phyloP scores from a whole-genome alignment of 257 asterid genomes.

The Datura wrightii region DNA sequence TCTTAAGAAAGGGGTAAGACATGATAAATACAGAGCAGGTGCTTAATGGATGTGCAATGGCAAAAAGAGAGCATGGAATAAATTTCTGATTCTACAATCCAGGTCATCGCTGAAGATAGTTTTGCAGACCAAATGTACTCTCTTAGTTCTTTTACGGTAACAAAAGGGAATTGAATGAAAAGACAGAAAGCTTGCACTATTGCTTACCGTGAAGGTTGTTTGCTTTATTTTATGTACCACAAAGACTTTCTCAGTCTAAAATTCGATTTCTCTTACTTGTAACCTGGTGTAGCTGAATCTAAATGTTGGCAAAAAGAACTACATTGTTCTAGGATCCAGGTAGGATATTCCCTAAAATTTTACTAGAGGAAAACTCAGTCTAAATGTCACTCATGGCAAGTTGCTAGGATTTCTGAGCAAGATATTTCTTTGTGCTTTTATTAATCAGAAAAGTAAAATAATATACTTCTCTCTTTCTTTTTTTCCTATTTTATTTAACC shows the following conservation, averaged over 20 bases:
- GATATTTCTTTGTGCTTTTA: background rate
- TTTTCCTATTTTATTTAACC: background rate
- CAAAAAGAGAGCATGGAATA: background rate
- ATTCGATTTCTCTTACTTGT: background rate
- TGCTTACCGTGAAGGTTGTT: background rate
- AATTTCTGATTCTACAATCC: background rate
- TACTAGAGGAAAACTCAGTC: background rate
- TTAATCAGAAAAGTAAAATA: background rate
- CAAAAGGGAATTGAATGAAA: background rate
- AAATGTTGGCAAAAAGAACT: background rate
- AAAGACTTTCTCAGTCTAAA: background rate
- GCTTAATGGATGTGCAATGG: background rate
- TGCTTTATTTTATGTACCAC: background rate
- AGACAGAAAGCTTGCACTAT: background rate
- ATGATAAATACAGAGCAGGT: background rate
- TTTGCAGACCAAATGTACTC: background rate
- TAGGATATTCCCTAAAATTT: slow-evolving; percentile 12
- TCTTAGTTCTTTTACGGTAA: background rate
- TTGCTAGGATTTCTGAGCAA: slow-evolving; percentile 1
- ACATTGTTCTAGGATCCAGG: background rate
- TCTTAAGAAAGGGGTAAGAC: background rate
- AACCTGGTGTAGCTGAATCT: background rate
- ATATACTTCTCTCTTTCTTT: background rate
- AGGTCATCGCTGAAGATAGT: background rate
- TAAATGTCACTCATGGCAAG: slow-evolving; percentile 14